phyloP scores from a whole-genome alignment of 441 rosid species.

The Populus tomentosa region DNA sequence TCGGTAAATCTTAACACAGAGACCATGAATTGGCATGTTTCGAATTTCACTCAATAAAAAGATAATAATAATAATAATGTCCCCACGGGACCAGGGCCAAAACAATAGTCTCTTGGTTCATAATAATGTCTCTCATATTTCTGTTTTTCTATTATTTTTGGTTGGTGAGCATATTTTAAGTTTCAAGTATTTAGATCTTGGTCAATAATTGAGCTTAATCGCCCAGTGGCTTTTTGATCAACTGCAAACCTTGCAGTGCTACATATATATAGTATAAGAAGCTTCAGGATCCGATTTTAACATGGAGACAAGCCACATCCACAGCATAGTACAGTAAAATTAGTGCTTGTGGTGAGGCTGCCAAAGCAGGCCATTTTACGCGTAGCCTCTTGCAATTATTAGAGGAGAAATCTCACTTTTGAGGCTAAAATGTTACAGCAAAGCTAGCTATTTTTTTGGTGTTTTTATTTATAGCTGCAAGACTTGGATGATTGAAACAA shows the following conservation, averaged over 20 bases:
- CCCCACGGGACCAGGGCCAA: background rate
- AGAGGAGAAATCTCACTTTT: background rate
- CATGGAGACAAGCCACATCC: slow-evolving; percentile 13
- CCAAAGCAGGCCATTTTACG: slow-evolving; percentile 10
- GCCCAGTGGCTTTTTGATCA: background rate
- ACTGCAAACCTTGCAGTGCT: background rate
- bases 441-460: background rate
- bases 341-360: background rate
- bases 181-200: background rate
- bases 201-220: too few relatives aligned
- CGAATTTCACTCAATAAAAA: background rate
- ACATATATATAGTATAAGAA: background rate
- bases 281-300: background rate
- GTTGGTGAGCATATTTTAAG: background rate
- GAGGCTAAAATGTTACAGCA: background rate
- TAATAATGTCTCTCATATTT: background rate
- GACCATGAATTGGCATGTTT: background rate
- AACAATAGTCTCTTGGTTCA: background rate
- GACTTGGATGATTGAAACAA: background rate
- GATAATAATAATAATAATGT: background rate
- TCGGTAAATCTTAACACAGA: background rate
- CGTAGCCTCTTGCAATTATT: background rate
- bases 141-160: background rate
- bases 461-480: background rate
- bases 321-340: slow-evolving; percentile 8